Conservation (phyloP, 1,284 basidiomycete genomes). For the Ustilago curta region DNA sequence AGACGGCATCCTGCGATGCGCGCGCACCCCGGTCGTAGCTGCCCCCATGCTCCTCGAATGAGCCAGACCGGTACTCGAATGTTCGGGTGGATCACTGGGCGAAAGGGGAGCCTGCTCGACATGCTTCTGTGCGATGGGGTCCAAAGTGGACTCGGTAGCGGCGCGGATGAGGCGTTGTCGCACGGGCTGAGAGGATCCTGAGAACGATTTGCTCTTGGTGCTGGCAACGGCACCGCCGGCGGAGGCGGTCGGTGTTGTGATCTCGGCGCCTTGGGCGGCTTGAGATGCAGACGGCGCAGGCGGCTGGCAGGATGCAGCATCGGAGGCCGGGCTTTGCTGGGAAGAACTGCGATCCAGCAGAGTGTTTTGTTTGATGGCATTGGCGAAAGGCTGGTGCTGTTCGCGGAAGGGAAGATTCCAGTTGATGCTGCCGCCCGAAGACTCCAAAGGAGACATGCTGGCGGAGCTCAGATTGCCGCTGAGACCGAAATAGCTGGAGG, state of each 20-base stretch:
- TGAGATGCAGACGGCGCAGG: conserved; percentile 5
- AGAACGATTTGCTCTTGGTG: conserved; percentile 38
- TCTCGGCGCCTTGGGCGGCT: neutral
- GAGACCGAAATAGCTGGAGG: conserved; percentile 28
- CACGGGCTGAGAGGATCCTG: conserved; percentile 10
- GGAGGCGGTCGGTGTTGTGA: conserved; percentile 6
- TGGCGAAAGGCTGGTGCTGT: conserved; percentile 30
- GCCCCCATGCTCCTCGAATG: conserved; percentile 21
- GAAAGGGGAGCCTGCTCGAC: neutral
- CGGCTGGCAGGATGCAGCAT: conserved; percentile 11
- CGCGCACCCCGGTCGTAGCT: neutral
- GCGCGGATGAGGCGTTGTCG: conserved; percentile 32
- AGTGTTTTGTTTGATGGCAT: conserved; percentile 23
- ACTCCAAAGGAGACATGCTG: conserved; percentile 38
- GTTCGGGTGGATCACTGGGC: neutral
- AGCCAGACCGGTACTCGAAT: conserved; percentile 1
- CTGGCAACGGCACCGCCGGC: neutral
- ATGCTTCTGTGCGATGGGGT: conserved; percentile 10
- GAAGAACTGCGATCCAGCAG: conserved; percentile 14
- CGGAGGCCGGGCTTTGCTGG: conserved; percentile 22
- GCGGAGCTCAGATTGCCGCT: conserved; percentile 25
- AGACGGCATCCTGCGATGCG: conserved; percentile 26
- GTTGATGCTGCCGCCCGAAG: conserved; percentile 5
- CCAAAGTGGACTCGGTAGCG: conserved; percentile 31
- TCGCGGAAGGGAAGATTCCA: conserved; percentile 38